Evolutionary conservation across 2,329 filamentous ascomycete species (phyloP).

Genomic region (Conoideocrella luteorostrata): DNA sequence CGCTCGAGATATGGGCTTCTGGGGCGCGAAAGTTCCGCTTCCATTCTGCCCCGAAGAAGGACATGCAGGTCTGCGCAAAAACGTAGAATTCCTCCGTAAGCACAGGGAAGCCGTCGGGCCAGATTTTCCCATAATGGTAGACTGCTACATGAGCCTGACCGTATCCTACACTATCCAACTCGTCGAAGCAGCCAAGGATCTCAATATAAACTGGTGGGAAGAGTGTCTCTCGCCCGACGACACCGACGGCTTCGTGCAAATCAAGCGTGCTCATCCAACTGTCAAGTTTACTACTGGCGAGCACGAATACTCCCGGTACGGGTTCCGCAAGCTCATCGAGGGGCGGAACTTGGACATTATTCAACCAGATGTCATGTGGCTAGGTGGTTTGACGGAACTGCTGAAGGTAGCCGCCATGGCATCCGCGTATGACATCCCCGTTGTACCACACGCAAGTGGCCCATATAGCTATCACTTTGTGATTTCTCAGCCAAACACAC

Average conservation of each 20-base stretch:
- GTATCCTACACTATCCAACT: constrained; percentile 90
- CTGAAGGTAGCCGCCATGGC: constrained; percentile 86
- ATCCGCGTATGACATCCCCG: constrained; percentile 86
- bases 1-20: constrained; percentile 82
- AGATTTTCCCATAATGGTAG: constrained; percentile 88
- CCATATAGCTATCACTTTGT: constrained; percentile 97
- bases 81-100: constrained; percentile 79
- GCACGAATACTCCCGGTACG: constrained; percentile 91
- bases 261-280: constrained; percentile 85
- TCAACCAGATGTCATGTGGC: constrained; percentile 97
- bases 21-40: constrained; percentile 82
- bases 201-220: constrained; percentile 97
- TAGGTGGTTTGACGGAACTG: constrained; percentile 86
- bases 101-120: constrained; percentile 80
- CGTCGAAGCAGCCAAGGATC: constrained; percentile 72
- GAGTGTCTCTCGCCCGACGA: constrained; percentile 89
- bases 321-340: constrained; percentile 90
- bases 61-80: constrained; percentile 73
- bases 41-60: constrained; percentile 89
- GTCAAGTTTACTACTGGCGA: constrained; percentile 94
- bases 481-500: constrained; percentile 84
- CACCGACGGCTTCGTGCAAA: constrained; percentile 79
- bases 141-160: constrained; percentile 96
- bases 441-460: constrained; percentile 90
- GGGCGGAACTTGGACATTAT: constrained; percentile 89